Base-by-base conservation (phyloP, 2,329 filamentous ascomycete genomes). In the Aspergillus piperis region DNA sequence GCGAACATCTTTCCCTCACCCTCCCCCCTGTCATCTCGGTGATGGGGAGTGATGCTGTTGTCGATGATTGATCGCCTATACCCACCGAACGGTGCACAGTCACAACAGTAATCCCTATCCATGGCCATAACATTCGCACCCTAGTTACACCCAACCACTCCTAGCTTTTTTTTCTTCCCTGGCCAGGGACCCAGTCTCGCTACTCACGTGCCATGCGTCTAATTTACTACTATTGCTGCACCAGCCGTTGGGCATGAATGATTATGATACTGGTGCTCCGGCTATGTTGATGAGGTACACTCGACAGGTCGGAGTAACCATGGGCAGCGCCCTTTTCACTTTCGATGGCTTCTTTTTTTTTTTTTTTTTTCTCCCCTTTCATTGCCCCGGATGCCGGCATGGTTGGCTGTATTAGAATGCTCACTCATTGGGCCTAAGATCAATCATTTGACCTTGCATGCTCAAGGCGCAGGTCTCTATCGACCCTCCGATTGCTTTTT, bases 241-340 rank as follows among this genome's bases (percentile, higher is more conserved):
- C 57, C 54, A 60, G 52, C 57, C 61, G 65, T 69, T 66, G 67
- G 67, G 72, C 71, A 75, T 66, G 66, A 70, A 74, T 69, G 62
- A 59, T 66, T 59, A 54, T 56, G 54, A 42, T 25, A 32, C 7
- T 15, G n/a, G 49, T 52, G 41, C 27, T 59, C 30, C 42, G 55
- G n/a, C 39, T 54, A 44, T 54, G 52, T 30, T 44, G 52, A 39
- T 42, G 32, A 42, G 23, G 25, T 23, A 52, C 25, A 53, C 49
- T 52, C 47, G 38, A 41, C 19, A 53, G 53, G 30, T 59, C 57
- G 51, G 36, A 36, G 47, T 27, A 39, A 54, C 52, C 52, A 30
- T 17, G 15, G 52, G 27, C 52, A 30, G 5, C 5, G 11, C 32
- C 27, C 38, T 25, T 30, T 54, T 10, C n/a, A 42, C 38, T 21